Evolutionary conservation across 106 monocot species (phyloP), one percentile per base, ranked within the genome.

Genomic region (Dioscorea alata): DNA sequence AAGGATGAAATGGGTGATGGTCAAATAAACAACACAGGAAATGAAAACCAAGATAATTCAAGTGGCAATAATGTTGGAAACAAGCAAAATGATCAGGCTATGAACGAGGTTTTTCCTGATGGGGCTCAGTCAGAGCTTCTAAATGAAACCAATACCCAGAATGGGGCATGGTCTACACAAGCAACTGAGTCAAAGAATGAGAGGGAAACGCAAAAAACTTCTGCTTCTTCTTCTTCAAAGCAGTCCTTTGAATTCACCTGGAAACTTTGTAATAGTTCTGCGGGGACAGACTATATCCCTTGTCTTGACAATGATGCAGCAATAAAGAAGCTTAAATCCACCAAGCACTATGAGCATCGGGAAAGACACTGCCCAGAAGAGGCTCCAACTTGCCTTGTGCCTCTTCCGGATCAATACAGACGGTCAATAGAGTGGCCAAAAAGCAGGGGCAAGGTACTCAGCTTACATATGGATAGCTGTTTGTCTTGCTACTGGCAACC

Each of bases 281-380:
- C 88, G 59, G 82, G 82, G 34, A 34, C 75, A 23, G 95, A 95
- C 59, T 95, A 95, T 73, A 95, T 95, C n/a, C 95, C 95, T 51
- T 95, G 95, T 75, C 88, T 96, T 50, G 95, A 96, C 78, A 96
- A 96, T 61, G 80, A 71, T 57, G 73, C 64, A 32, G 91, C 86
- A 33, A 84, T 96, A 53, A 88, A 68, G 67, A 91, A 76, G 69
- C 83, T 96, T 16, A 58, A 3, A 48, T 84, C 54, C 52, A 91
- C 83, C 23, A 82, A 76, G 73, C 95, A 96, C 51, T 96, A 86
- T 35, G 86, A 96, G 49, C 95, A 96, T 66, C 71, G 95, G 28
- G 95, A 96, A 65, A 81, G 95, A 62, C 95, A 96, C 80, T 96
- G 95, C 64, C 95, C 95, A 50, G 84, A 84, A 58, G 82, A 80